Percentiles rank a stretch among this genome's conserved stretches.
phyloP scores from a whole-genome alignment of 164 flowering plant species.

The Annona cherimola region DNA sequence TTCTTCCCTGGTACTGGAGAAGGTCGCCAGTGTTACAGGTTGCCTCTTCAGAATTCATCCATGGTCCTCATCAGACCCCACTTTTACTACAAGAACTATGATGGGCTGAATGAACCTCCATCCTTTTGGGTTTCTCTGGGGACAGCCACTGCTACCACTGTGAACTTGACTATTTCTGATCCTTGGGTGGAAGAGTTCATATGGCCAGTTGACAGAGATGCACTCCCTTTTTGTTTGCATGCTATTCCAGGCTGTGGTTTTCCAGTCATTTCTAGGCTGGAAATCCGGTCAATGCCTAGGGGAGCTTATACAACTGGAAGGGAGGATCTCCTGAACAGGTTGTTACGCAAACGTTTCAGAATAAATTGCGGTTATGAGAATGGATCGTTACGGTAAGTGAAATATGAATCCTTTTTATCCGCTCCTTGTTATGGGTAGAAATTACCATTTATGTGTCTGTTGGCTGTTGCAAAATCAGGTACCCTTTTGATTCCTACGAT shows the following conservation, averaged over 20 bases:
- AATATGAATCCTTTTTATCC: background rate
- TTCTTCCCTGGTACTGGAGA: slow-evolving; percentile 46
- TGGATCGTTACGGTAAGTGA: slow-evolving; percentile 48
- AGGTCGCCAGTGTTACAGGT: slow-evolving; percentile 48
- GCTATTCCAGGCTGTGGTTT: slow-evolving; percentile 47
- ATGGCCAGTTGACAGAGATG: slow-evolving; percentile 56
- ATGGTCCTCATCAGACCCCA: slow-evolving; percentile 56
- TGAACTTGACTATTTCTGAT: slow-evolving; percentile 50
- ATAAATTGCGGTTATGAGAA: slow-evolving; percentile 61
- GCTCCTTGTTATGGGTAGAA: background rate
- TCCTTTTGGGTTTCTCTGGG: slow-evolving; percentile 75
- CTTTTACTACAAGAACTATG: slow-evolving; percentile 78
- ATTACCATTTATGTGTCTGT: background rate
- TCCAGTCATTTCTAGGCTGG: slow-evolving; percentile 75
- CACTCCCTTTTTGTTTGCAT: slow-evolving; percentile 54
- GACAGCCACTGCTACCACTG: slow-evolving; percentile 36
- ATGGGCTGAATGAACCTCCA: slow-evolving; percentile 57
- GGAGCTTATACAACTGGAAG: slow-evolving; percentile 50
- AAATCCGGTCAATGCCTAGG: slow-evolving; percentile 65
- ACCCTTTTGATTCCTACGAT: slow-evolving; percentile 72
- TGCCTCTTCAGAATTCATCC: slow-evolving; percentile 49
- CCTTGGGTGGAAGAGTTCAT: slow-evolving; percentile 77
- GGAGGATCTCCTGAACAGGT: slow-evolving; percentile 34
- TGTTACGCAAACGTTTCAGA: slow-evolving; percentile 51
- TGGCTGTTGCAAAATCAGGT: slow-evolving; percentile 34